These are phyloP conservation scores for Serendipita sp. DNA, from an alignment of 768 basidiomycete species.

Conservation along the genomic window DNA sequence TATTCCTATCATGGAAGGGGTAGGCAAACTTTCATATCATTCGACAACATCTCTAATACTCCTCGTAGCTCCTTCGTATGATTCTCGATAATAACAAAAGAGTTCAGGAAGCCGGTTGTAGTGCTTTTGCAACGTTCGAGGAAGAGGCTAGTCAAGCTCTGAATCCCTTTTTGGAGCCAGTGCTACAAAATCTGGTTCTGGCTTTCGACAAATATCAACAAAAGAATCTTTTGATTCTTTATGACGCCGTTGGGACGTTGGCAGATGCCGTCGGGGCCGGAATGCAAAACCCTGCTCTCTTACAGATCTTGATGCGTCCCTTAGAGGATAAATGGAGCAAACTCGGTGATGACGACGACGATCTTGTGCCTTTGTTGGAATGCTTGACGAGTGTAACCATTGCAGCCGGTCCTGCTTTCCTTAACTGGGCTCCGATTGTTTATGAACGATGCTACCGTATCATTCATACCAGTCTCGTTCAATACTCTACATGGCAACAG, in stretches of 20 bases:
- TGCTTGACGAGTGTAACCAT: slow-evolving; percentile 96
- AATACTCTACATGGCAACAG: slow-evolving; percentile 77
- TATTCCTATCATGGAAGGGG: slow-evolving; percentile 96
- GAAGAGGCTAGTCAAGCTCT: slow-evolving; percentile 88
- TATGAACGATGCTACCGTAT: slow-evolving; percentile 83
- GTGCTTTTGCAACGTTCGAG: slow-evolving; percentile 94
- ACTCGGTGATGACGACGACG: slow-evolving; percentile 78
- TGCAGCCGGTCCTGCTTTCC: slow-evolving; percentile 80
- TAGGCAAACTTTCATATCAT: slow-evolving; percentile 24
- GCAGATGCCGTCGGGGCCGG: slow-evolving; percentile 91
- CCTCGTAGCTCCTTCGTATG: slow-evolving; percentile 78
- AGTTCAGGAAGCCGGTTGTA: slow-evolving; percentile 97
- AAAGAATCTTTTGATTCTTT: slow-evolving; percentile 96
- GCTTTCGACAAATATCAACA: slow-evolving; percentile 98
- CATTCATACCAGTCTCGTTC: slow-evolving; percentile 64
- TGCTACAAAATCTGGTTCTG: slow-evolving; percentile 83
- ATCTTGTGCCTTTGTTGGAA: slow-evolving; percentile 91
- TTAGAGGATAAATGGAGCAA: slow-evolving; percentile 81
- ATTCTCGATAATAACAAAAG: slow-evolving; percentile 97
- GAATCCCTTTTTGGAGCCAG: slow-evolving; percentile 86
- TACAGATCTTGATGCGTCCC: slow-evolving; percentile 94
- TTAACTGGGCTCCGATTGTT: slow-evolving; percentile 75
- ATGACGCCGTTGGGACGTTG: slow-evolving; percentile 96
- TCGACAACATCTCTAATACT: not conserved
- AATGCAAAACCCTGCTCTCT: slow-evolving; percentile 67